A percentile compares a stretch with the other conserved stretches of the same genome.
These are phyloP conservation scores for Lasiodiplodia theobromae DNA, from an alignment of 2,329 filamentous ascomycete genomes.

Conservation along the genomic window DNA sequence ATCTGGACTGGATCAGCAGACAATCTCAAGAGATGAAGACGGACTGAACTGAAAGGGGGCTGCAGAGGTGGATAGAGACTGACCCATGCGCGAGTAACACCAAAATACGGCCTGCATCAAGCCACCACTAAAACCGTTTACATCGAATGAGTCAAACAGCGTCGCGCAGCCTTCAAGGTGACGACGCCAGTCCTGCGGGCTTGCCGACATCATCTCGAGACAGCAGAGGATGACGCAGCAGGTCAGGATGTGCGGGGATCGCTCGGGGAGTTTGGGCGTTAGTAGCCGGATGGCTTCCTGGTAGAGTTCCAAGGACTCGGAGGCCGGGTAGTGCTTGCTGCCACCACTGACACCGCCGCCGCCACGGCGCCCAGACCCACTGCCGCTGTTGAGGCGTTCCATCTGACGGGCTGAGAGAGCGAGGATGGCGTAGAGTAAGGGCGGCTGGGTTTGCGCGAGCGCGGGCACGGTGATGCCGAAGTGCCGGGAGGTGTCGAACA, in stretches of 20 bases:
- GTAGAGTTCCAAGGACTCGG: slow-evolving; percentile 57
- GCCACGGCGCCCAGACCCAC: background rate
- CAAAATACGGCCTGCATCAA: slow-evolving; percentile 61
- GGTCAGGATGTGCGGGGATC: slow-evolving; percentile 59
- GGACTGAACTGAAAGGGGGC: too few species aligned
- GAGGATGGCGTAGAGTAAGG: slow-evolving; percentile 58
- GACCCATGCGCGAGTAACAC: slow-evolving; percentile 63
- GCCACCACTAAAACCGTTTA: slow-evolving; percentile 60
- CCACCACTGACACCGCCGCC: background rate
- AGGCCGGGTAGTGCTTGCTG: slow-evolving; percentile 38
- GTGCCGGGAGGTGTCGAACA: slow-evolving; percentile 59
- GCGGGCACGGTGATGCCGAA: slow-evolving; percentile 58
- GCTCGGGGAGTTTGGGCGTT: slow-evolving; percentile 56
- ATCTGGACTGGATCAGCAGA: slow-evolving; percentile 39
- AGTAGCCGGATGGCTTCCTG: slow-evolving; percentile 61
- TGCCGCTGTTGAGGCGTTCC: slow-evolving; percentile 50
- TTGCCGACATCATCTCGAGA: slow-evolving; percentile 57
- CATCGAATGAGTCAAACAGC: slow-evolving; percentile 58
- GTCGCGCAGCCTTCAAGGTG: slow-evolving; percentile 62
- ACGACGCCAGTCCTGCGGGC: slow-evolving; percentile 56
- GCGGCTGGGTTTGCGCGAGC: slow-evolving; percentile 53
- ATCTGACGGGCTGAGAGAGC: slow-evolving; percentile 61
- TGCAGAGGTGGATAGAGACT: background rate
- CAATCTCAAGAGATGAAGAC: too few species aligned
- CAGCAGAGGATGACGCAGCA: slow-evolving; percentile 63